Percentiles rank a stretch among this genome's conserved stretches.
These are phyloP conservation scores for Ogataea henricii DNA, from an alignment of 805 yeast genomes.

Conservation along the genomic window DNA sequence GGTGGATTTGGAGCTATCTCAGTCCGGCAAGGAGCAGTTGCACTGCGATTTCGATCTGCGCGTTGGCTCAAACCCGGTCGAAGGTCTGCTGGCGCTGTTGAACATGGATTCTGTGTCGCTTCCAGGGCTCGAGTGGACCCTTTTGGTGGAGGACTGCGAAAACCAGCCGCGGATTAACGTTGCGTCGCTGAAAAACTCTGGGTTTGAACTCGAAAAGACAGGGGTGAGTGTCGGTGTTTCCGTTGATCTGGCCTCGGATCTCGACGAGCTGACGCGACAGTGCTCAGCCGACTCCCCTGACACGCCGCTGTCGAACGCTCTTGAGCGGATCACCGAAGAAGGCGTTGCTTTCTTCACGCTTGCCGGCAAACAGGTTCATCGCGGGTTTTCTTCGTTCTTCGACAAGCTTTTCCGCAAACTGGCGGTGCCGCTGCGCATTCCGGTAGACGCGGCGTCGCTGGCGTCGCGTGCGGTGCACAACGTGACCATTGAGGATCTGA, in stretches of 20 bases:
- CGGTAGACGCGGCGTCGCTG: slow-evolving; percentile 17
- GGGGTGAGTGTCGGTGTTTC: slow-evolving; percentile 18
- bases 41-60: slow-evolving; percentile 24
- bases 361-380: slow-evolving; percentile 13
- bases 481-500: slow-evolving; percentile 40
- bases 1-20: slow-evolving; percentile 25
- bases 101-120: slow-evolving; percentile 23
- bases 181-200: slow-evolving; percentile 25
- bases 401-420: slow-evolving; percentile 18
- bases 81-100: slow-evolving; percentile 11
- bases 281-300: slow-evolving; percentile 10
- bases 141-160: slow-evolving; percentile 40
- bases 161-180: slow-evolving; percentile 32
- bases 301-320: slow-evolving; percentile 22
- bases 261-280: slow-evolving; percentile 10
- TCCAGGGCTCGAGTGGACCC: slow-evolving; percentile 41
- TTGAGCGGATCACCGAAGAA: slow-evolving; percentile 13
- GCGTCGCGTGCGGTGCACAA: slow-evolving; percentile 33
- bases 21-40: slow-evolving; percentile 26
- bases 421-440: slow-evolving; percentile 19
- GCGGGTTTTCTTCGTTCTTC: slow-evolving; percentile 9
- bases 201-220: slow-evolving; percentile 11
- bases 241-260: slow-evolving; percentile 11
- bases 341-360: slow-evolving; percentile 14
- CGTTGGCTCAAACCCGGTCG: slow-evolving; percentile 19